Percentiles rank a stretch among this genome's conserved stretches.
Evolutionary conservation across 192 early-diverging fungal species (phyloP).

Genomic region (Coemansia reversa): DNA sequence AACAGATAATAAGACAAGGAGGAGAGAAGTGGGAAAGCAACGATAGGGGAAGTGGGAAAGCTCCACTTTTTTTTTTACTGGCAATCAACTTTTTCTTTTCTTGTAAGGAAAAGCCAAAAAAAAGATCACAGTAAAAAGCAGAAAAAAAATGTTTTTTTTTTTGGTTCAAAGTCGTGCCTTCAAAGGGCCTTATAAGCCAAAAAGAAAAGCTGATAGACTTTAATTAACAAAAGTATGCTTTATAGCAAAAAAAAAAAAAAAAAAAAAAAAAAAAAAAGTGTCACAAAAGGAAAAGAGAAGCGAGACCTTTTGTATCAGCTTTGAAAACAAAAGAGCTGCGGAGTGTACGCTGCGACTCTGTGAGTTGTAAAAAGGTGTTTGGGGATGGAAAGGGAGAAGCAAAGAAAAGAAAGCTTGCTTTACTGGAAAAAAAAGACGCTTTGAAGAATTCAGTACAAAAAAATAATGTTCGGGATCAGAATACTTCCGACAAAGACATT

Average conservation of each 20-base stretch:
- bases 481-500: not conserved
- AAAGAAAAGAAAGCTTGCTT: no score
- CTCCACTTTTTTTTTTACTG: not conserved
- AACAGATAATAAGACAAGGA: conserved; percentile 8
- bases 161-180: conserved; percentile 2
- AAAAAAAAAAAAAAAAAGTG: conserved; percentile 1
- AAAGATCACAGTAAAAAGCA: conserved; percentile 3
- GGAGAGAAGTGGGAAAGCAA: not conserved
- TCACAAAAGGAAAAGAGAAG: not conserved
- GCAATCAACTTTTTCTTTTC: not conserved
- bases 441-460: no score
- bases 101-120: not conserved
- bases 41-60: no score
- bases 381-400: no score
- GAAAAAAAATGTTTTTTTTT: not conserved
- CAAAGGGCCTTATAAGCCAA: no score
- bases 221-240: no score
- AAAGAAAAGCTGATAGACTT: not conserved
- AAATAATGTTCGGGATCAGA: no score
- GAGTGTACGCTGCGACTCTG: no score
- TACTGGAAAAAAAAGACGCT: no score
- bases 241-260: not conserved
- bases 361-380: no score
- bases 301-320: not conserved
- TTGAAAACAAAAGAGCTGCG: no score